phyloP scores from a whole-genome alignment of 352 stramenopile species.

The Blastocystis sp. region DNA sequence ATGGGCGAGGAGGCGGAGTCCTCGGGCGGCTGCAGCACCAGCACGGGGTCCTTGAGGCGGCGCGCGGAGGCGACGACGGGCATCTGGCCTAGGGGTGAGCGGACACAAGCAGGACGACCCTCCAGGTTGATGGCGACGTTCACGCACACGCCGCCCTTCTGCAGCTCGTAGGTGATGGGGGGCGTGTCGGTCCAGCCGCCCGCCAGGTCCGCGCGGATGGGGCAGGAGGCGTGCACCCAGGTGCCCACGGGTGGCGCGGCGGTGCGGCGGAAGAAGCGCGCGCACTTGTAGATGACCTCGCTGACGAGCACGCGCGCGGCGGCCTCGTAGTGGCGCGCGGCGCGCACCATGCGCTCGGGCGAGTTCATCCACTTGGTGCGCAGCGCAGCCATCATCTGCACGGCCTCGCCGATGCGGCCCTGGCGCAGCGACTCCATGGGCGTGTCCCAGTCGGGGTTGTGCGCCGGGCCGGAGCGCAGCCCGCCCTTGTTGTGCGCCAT shows the following conservation, averaged over 20 bases:
- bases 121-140: constrained; percentile 71
- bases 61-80: constrained; percentile 54
- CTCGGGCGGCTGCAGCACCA: constrained; percentile 69
- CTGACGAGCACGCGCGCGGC: constrained; percentile 62
- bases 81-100: constrained; percentile 14
- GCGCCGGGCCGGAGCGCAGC: constrained; percentile 48
- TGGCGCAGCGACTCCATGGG: constrained; percentile 33
- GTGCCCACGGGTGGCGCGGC: constrained; percentile 45
- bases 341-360: constrained; percentile 65
- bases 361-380: constrained; percentile 53
- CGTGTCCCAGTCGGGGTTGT: constrained; percentile 68
- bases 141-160: constrained; percentile 74
- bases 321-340: constrained; percentile 68
- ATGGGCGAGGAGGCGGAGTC: constrained; percentile 61
- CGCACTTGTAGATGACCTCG: constrained; percentile 69
- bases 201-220: constrained; percentile 77
- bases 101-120: neutral
- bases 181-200: constrained; percentile 81
- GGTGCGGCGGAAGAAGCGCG: constrained; percentile 32
- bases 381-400: constrained; percentile 58
- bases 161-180: constrained; percentile 77
- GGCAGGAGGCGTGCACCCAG: constrained; percentile 72
- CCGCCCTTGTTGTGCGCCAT: constrained; percentile 62
- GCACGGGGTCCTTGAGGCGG: constrained; percentile 50
- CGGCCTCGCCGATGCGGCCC: constrained; percentile 41